phyloP scores from a whole-genome alignment of 495 filamentous ascomycete genomes.

The Trichoderma parareesei region DNA sequence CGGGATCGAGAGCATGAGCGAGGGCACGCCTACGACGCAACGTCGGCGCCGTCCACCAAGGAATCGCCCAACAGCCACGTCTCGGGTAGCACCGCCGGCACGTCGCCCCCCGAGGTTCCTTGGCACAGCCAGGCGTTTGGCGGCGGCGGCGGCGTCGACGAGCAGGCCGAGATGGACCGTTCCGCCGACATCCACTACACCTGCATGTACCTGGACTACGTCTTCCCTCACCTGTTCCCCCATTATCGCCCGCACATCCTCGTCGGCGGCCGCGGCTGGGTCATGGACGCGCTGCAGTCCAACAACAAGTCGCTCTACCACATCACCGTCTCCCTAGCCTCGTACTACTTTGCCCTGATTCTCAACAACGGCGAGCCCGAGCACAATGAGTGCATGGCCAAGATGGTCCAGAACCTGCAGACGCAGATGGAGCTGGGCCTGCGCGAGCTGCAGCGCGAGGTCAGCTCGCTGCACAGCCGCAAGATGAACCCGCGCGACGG shows the following conservation, averaged over 20 bases:
- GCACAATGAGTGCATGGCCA: constrained; percentile 20
- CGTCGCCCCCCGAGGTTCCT: constrained; percentile 11
- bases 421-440: constrained; percentile 33
- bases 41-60: background rate
- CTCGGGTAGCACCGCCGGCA: constrained; percentile 12
- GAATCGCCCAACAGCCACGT: constrained; percentile 2
- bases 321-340: constrained; percentile 36
- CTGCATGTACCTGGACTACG: constrained; percentile 45
- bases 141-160: constrained; percentile 11
- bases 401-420: constrained; percentile 28
- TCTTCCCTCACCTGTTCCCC: constrained; percentile 47
- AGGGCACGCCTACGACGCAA: background rate
- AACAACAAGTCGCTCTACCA: constrained; percentile 41
- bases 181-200: constrained; percentile 22
- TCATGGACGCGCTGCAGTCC: constrained; percentile 40
- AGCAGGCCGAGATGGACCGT: background rate
- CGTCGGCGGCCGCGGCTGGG: constrained; percentile 42
- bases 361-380: constrained; percentile 15
- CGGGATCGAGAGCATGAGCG: background rate
- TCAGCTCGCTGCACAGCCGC: constrained; percentile 30
- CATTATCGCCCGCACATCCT: constrained; percentile 43
- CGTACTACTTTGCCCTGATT: constrained; percentile 40
- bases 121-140: constrained; percentile 6
- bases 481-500: constrained; percentile 24
- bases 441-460: constrained; percentile 31